Evolutionary conservation across 2,329 filamentous ascomycete species (phyloP), one percentile per base, ranked within the genome.

Genomic region (Paraphoma chrysanthemicola): DNA sequence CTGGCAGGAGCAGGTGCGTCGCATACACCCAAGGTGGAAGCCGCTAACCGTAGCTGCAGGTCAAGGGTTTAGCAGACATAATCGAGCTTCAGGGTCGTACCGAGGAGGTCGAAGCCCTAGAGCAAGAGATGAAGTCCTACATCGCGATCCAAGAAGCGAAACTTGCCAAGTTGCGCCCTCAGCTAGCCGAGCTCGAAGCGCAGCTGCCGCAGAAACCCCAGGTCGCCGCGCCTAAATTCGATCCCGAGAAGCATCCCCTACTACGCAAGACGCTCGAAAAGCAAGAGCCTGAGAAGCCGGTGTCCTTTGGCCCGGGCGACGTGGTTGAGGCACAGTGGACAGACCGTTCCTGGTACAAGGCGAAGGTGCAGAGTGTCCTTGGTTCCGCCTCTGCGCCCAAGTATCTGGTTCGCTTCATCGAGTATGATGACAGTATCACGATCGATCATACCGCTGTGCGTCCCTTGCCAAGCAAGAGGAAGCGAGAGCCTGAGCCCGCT

Each of bases 321-420:
- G 90, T 83, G 31, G 91, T 97, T 51, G 83, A 95, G 77, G 95
- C 94, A 45, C 93, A 94, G 78, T 99, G 93, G 92, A 81, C 92
- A 52, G 95, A 99, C 78, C 92, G 91, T 71, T 86, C 86, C 23
- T 97, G 93, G 79, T 98, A 98, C 79, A 90, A 92, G 44, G 95
- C 93, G 42, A 89, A 92, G 70, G 96, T 99, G 77, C 94, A 92
- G 49, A 93, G 91, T 50, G 93, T 97, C 68, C 97, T 94, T 18
- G 95, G 95, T 56, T 97, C 93, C 8, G 89, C 90, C n/a, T 90
- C 88, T 43, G 91, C 92, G 50, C 94, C 93, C 36, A 91, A 97
- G 62, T 99, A 97, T 76, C 90, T 92, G 46, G 93, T 99, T 77
- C 95, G 91, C 67, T 99, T 98, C 83, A 94, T 96, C 79, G 91